Conservation (phyloP, 2,329 filamentous ascomycete species). For the Aureobasidium uvarum region DNA sequence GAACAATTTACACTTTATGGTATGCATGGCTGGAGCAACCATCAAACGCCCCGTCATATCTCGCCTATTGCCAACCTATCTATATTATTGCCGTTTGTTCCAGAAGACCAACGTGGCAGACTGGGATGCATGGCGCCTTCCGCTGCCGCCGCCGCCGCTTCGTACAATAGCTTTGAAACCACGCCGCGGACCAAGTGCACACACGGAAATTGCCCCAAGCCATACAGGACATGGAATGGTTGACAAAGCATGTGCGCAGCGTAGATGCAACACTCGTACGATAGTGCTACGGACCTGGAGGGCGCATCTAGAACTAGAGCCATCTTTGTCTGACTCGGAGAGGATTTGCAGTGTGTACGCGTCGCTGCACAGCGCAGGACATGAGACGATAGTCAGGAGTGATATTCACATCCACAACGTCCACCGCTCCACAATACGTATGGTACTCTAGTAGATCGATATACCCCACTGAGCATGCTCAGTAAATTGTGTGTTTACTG, state of each 20-base stretch:
- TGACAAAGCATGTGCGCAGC: conserved; percentile 8
- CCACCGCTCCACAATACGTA: neutral
- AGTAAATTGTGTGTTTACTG: neutral
- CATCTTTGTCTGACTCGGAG: conserved; percentile 7
- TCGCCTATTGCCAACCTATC: neutral
- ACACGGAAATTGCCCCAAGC: neutral
- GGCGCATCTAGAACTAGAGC: neutral
- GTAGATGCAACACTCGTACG: conserved; percentile 19
- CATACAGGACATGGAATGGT: neutral
- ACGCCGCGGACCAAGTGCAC: conserved; percentile 1
- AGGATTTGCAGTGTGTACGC: neutral
- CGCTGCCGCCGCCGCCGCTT: neutral
- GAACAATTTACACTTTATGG: conserved; percentile 5
- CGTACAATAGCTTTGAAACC: conserved; percentile 6
- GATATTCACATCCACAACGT: neutral
- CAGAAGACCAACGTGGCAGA: conserved; percentile 4
- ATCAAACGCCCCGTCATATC: neutral
- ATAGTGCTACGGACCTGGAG: neutral
- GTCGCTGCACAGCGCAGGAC: neutral
- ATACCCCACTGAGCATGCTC: neutral
- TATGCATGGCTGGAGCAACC: conserved; percentile 18
- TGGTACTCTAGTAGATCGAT: neutral
- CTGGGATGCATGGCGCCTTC: conserved; percentile 4
- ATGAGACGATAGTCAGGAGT: neutral
- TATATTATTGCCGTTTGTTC: conserved; percentile 5